These are phyloP conservation scores for Geoglossum cookeanum DNA, from an alignment of 2,329 filamentous ascomycete genomes.

Conservation along the genomic window DNA sequence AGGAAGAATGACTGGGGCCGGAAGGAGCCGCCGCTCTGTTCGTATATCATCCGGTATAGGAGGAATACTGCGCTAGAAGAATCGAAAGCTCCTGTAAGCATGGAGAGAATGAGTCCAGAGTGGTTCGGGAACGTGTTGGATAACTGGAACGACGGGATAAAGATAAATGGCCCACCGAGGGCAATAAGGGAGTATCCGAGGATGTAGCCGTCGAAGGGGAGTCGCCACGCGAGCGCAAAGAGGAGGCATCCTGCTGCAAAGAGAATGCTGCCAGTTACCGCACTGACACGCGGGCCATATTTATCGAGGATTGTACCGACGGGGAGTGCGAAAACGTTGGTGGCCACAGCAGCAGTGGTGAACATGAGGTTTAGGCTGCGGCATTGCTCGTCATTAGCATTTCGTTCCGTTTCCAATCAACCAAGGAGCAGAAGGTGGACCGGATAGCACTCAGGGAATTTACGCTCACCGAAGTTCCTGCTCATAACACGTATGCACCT, in stretches of 20 bases:
- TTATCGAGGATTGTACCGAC: conserved; percentile 71
- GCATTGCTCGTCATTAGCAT: conserved; percentile 5
- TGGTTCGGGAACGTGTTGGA: conserved; percentile 65
- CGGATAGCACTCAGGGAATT: background rate
- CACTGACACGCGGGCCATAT: conserved; percentile 60
- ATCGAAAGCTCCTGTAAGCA: conserved; percentile 68
- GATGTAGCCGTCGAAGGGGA: conserved; percentile 58
- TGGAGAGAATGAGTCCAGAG: conserved; percentile 60
- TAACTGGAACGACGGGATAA: conserved; percentile 67
- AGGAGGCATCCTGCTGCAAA: conserved; percentile 51
- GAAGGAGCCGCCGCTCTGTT: conserved; percentile 36
- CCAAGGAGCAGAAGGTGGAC: conserved; percentile 27
- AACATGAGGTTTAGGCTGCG: conserved; percentile 70
- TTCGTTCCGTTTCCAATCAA: conserved; percentile 5
- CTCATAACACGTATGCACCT: conserved; percentile 33
- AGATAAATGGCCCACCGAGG: conserved; percentile 62
- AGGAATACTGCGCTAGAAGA: conserved; percentile 64
- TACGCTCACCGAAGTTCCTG: conserved; percentile 31
- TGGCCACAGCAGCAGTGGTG: conserved; percentile 70
- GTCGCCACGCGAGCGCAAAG: conserved; percentile 44
- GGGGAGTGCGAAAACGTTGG: conserved; percentile 71
- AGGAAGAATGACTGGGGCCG: conserved; percentile 52
- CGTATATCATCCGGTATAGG: conserved; percentile 51
- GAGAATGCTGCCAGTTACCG: conserved; percentile 49
- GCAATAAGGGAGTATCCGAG: conserved; percentile 58